phyloP scores from a whole-genome alignment of 2,329 filamentous ascomycete genomes.

The Ceratocystis destructans region DNA sequence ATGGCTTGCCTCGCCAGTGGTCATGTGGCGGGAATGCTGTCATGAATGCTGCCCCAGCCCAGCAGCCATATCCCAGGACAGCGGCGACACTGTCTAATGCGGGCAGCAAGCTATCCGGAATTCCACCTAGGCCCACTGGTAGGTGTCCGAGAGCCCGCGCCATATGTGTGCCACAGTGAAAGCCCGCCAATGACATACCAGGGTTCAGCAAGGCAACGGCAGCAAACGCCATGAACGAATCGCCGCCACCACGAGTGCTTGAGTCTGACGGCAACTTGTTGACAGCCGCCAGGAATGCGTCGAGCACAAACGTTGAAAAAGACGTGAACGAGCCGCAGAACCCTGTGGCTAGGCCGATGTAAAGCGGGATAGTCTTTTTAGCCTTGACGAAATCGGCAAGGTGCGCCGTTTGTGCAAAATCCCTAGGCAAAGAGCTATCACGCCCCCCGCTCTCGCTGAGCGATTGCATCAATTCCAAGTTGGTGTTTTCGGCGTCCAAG shows the following conservation, averaged over 20 bases:
- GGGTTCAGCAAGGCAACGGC: constrained; percentile 63
- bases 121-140: constrained; percentile 1
- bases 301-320: constrained; percentile 74
- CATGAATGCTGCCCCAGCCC: constrained; percentile 64
- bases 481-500: not conserved
- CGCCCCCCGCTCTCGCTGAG: constrained; percentile 16
- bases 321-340: constrained; percentile 86
- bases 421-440: not conserved
- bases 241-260: constrained; percentile 50
- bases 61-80: constrained; percentile 56
- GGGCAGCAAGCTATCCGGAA: constrained; percentile 26
- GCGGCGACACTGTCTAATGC: constrained; percentile 48
- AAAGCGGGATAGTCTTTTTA: constrained; percentile 81
- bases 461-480: constrained; percentile 6
- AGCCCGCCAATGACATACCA: constrained; percentile 52
- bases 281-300: constrained; percentile 63
- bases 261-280: constrained; percentile 47
- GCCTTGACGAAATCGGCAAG: constrained; percentile 34
- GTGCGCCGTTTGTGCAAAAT: not conserved
- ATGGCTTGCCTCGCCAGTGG: constrained; percentile 61
- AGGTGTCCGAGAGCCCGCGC: constrained; percentile 49
- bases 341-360: constrained; percentile 72
- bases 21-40: constrained; percentile 50
- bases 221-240: constrained; percentile 69
- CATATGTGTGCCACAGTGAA: constrained; percentile 62